Evolutionary conservation across 1,284 basidiomycete species (phyloP).

Genomic region (Earliella scabrosa): DNA sequence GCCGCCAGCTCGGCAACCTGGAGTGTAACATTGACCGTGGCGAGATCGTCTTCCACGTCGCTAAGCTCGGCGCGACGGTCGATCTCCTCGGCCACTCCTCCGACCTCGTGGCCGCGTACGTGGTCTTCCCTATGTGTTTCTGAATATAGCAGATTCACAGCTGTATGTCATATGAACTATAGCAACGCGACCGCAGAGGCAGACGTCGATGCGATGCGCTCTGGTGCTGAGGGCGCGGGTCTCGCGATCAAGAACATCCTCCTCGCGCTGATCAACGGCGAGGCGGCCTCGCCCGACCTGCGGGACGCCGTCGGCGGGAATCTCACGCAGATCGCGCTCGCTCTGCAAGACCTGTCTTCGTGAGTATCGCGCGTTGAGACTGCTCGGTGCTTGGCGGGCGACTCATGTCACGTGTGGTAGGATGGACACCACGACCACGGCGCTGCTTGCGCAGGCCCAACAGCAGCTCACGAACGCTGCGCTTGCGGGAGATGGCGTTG

Average conservation of each 20-base stretch:
- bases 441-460: slow-evolving; percentile 5
- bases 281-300: slow-evolving; percentile 9
- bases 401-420: neutral
- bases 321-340: slow-evolving; percentile 8
- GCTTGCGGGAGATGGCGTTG: slow-evolving; percentile 14
- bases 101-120: slow-evolving; percentile 15
- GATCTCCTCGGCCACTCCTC: slow-evolving; percentile 10
- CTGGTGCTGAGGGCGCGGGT: slow-evolving; percentile 8
- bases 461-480: slow-evolving; percentile 13
- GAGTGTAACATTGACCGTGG: slow-evolving; percentile 32
- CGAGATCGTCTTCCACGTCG: slow-evolving; percentile 25
- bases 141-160: too few relatives aligned
- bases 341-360: slow-evolving; percentile 14
- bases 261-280: slow-evolving; percentile 11
- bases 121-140: neutral
- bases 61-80: slow-evolving; percentile 16
- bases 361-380: neutral
- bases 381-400: neutral
- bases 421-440: slow-evolving; percentile 7
- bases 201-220: slow-evolving; percentile 10
- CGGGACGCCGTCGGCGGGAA: slow-evolving; percentile 15
- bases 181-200: slow-evolving; percentile 10
- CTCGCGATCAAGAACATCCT: slow-evolving; percentile 14
- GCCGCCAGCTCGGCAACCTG: slow-evolving; percentile 27
- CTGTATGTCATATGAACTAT: too few relatives aligned